Evolutionary conservation across 176 grass and related monocot species (phyloP), one percentile per base, ranked within the genome.

Genomic region (Eleusine coracana): DNA sequence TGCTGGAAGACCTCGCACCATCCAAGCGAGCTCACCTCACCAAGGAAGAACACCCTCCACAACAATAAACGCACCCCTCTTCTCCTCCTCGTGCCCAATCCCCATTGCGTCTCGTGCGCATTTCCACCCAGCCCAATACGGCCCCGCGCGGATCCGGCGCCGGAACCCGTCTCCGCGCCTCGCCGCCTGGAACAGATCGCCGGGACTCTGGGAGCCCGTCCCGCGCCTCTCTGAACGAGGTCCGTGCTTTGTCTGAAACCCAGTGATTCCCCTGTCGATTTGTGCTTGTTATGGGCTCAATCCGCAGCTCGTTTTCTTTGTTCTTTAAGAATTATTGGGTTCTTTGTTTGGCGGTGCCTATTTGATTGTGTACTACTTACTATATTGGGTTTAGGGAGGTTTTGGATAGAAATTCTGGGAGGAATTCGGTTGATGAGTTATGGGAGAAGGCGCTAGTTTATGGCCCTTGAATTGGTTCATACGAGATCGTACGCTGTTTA

Each of bases 51-150:
- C 76, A 52, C 46, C 27, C 86, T 13, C 8, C 86, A 71, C 54
- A 21, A 54, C 45, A 68, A 49, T 48, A 60, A 74, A 68, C 72
- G 52, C 54, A 5, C 65, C 27, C 55, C 3, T 16, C 50, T 82
- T 12, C n/a, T 67, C 48, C 63, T 52, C 60, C 20, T 44, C 36
- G n/a, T 68, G 48, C 18, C 4, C 31, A 1, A 6, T 34, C 13
- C 16, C 56, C 56, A 23, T 62, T 62, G 68, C 68, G 12, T 67
- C 63, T 40, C 62, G n/a, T 37, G 76, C 68, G 34, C 88, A 86
- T 86, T 79, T 62, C 73, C 14, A 1, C 66, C 50, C 50, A 40
- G 29, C 25, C 38, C 58, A 61, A 34, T 68, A 17, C 15, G 15
- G 3, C 46, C 12, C 58, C 40, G 21, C 66, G 29, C 39, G 16